phyloP scores from a whole-genome alignment of 1,139 yeast species.

The Geotrichum bryndzae region DNA sequence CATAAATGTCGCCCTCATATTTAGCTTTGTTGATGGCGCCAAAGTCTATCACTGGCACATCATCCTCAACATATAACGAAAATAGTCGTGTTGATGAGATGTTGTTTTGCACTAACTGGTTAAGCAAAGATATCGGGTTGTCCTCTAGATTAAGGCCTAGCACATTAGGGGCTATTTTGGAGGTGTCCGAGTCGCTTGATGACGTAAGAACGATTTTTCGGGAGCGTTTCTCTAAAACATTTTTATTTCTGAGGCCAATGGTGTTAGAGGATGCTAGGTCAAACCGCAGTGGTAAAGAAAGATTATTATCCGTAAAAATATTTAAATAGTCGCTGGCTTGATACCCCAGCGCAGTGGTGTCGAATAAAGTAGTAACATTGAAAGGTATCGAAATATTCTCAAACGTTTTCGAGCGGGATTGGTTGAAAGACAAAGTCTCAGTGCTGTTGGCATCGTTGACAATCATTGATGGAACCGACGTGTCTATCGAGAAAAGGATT shows the following conservation, averaged over 20 bases:
- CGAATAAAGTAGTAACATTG: slow-evolving; percentile 18
- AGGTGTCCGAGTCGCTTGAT: neutral
- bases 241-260: neutral
- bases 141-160: slow-evolving; percentile 22
- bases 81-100: slow-evolving; percentile 18
- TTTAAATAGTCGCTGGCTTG: slow-evolving; percentile 19
- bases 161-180: slow-evolving; percentile 19
- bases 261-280: slow-evolving; percentile 20
- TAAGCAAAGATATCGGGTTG: slow-evolving; percentile 13
- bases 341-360: slow-evolving; percentile 18
- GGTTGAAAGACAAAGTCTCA: slow-evolving; percentile 13
- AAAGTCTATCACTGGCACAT: slow-evolving; percentile 16
- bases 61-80: slow-evolving; percentile 17
- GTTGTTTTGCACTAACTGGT: slow-evolving; percentile 6
- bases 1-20: slow-evolving; percentile 19
- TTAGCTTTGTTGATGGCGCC: slow-evolving; percentile 25
- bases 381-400: neutral
- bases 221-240: neutral
- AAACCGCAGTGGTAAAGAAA: slow-evolving; percentile 19
- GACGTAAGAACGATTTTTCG: neutral
- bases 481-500: slow-evolving; percentile 7
- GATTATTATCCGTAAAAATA: slow-evolving; percentile 7
- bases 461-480: neutral
- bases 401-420: slow-evolving; percentile 17
- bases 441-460: neutral